These are phyloP conservation scores for Debaryomyces prosopidis DNA, from an alignment of 805 yeast genomes.

Conservation along the genomic window DNA sequence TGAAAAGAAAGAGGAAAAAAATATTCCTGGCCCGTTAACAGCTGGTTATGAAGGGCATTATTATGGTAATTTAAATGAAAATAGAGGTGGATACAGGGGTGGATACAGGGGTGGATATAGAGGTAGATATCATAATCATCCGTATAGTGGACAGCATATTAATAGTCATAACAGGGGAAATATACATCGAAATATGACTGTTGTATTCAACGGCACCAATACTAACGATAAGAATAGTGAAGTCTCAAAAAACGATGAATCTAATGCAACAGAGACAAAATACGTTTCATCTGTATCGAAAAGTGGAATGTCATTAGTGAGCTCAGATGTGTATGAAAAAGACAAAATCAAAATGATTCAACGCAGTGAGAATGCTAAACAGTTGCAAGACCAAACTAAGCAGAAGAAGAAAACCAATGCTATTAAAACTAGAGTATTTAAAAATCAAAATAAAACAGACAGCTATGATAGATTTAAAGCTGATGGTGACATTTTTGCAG, in stretches of 20 bases:
- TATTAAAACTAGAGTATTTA: conserved; percentile 18
- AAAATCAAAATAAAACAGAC: conserved; percentile 38
- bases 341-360: conserved; percentile 19
- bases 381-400: conserved; percentile 12
- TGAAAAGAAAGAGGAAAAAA: conserved; percentile 14
- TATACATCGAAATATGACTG: conserved; percentile 25
- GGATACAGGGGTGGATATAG: conserved; percentile 1
- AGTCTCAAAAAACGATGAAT: background rate
- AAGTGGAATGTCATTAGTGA: conserved; percentile 42
- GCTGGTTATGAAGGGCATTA: background rate
- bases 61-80: conserved; percentile 1
- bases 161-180: conserved; percentile 1
- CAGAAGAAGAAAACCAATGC: conserved; percentile 11
- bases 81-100: conserved; percentile 2
- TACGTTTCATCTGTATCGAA: conserved; percentile 23
- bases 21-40: background rate
- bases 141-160: background rate
- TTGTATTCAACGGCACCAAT: conserved; percentile 22
- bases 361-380: conserved; percentile 4
- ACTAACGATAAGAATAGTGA: conserved; percentile 1
- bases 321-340: conserved; percentile 32
- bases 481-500: conserved; percentile 45
- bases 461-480: conserved; percentile 46
- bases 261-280: conserved; percentile 11
- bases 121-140: background rate